These are phyloP conservation scores for Ganoderma lucidum DNA, from an alignment of 1,284 basidiomycete species.

Conservation along the genomic window DNA sequence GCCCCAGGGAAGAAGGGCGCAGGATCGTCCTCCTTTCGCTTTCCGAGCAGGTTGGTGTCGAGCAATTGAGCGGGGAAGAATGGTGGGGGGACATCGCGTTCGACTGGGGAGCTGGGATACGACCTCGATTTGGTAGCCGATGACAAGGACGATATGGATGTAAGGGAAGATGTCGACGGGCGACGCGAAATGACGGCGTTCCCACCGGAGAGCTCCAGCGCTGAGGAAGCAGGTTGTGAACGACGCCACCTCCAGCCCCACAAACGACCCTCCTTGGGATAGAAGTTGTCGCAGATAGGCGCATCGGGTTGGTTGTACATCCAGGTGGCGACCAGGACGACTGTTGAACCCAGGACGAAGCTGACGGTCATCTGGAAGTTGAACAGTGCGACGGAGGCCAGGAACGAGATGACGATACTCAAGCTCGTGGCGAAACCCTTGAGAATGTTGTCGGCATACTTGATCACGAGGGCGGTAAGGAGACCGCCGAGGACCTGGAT, in stretches of 20 bases:
- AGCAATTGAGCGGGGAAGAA: constrained; percentile 37
- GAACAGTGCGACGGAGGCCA: constrained; percentile 91
- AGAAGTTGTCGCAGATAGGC: constrained; percentile 24
- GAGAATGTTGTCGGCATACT: constrained; percentile 90
- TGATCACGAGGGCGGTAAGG: constrained; percentile 89
- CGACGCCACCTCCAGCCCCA: constrained; percentile 43
- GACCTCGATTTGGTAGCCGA: constrained; percentile 34
- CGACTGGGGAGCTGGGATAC: constrained; percentile 41
- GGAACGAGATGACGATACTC: constrained; percentile 93
- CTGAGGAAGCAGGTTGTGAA: constrained; percentile 36
- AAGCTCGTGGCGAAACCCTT: constrained; percentile 97
- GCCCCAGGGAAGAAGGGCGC: constrained; percentile 35
- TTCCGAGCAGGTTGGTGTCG: constrained; percentile 37
- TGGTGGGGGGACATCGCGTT: constrained; percentile 37
- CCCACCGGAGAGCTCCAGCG: constrained; percentile 38
- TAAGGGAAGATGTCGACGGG: constrained; percentile 42
- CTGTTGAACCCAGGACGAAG: constrained; percentile 86
- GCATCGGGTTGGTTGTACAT: constrained; percentile 78
- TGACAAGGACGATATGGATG: constrained; percentile 36
- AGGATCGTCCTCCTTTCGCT: constrained; percentile 36
- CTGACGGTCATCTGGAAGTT: constrained; percentile 87
- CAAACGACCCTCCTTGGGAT: constrained; percentile 30
- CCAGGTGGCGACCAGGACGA: constrained; percentile 90
- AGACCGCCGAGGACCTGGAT: constrained; percentile 94
- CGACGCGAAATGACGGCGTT: constrained; percentile 39